Evolutionary conservation across 1,139 yeast species (phyloP).

Genomic region (Blastobotrys malaysiensis): DNA sequence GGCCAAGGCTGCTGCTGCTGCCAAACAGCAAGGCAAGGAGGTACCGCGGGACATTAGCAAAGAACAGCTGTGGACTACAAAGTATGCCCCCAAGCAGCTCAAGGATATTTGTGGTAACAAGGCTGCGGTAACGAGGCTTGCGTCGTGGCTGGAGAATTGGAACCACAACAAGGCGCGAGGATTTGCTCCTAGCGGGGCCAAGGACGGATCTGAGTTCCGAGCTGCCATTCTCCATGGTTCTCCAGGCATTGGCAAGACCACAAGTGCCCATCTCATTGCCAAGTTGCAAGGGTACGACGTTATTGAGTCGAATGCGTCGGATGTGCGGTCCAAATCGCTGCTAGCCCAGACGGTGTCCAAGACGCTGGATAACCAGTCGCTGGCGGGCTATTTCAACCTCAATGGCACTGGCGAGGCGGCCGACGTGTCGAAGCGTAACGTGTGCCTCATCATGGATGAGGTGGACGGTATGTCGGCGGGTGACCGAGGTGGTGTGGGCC

Average conservation of each 20-base stretch:
- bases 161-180: conserved; percentile 49
- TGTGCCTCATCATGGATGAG: conserved; percentile 94
- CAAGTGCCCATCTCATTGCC: conserved; percentile 83
- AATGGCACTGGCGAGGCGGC: conserved; percentile 28
- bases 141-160: conserved; percentile 79
- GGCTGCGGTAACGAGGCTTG: conserved; percentile 59
- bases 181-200: conserved; percentile 49
- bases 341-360: conserved; percentile 64
- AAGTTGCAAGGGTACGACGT: conserved; percentile 73
- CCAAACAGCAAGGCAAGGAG: conserved; percentile 1
- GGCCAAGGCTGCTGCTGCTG: conserved; percentile 4
- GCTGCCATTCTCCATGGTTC: conserved; percentile 91
- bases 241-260: conserved; percentile 95
- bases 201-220: conserved; percentile 56
- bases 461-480: conserved; percentile 99
- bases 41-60: conserved; percentile 15
- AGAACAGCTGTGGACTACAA: conserved; percentile 72
- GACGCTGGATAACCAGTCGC: conserved; percentile 74
- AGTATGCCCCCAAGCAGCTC: conserved; percentile 76
- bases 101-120: conserved; percentile 90
- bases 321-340: conserved; percentile 78
- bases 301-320: conserved; percentile 89
- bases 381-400: conserved; percentile 62
- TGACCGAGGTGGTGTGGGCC: conserved; percentile 98
- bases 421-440: conserved; percentile 37